Evolutionary conservation across 1,284 basidiomycete species (phyloP).

Genomic region (Marasmius sp.): DNA sequence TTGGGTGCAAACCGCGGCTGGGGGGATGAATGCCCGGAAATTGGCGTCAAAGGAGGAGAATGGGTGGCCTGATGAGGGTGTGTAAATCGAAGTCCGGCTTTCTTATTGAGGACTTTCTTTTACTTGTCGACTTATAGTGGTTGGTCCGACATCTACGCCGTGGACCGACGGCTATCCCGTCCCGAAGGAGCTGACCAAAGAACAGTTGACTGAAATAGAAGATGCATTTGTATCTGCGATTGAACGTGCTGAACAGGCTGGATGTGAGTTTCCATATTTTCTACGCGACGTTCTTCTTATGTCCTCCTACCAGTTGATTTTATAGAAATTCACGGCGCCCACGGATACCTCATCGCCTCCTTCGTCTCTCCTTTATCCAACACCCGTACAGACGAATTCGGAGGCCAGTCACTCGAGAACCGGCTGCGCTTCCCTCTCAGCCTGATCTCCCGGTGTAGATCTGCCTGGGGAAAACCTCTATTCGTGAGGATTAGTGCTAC

Average conservation of each 20-base stretch:
- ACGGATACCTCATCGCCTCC: conserved; percentile 21
- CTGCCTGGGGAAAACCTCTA: conserved; percentile 66
- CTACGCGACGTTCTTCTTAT: conserved; percentile 1
- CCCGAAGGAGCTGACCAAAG: conserved; percentile 52
- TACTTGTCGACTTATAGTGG: conserved; percentile 25
- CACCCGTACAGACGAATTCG: conserved; percentile 66
- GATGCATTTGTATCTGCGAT: conserved; percentile 67
- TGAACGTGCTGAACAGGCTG: conserved; percentile 58
- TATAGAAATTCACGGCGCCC: conserved; percentile 28
- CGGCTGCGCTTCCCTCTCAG: conserved; percentile 69
- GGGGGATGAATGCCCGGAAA: conserved; percentile 23
- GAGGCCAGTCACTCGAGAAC: conserved; percentile 72
- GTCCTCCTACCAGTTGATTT: conserved; percentile 41
- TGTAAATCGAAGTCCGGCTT: conserved; percentile 7
- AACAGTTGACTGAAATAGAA: conserved; percentile 61
- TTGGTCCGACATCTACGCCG: conserved; percentile 39
- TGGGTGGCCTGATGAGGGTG: conserved; percentile 65
- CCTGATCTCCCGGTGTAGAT: conserved; percentile 51
- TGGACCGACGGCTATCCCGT: conserved; percentile 50
- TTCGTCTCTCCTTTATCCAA: conserved; percentile 78
- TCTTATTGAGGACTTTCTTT: conserved; percentile 14
- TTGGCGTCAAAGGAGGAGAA: conserved; percentile 39
- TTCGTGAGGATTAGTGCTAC: conserved; percentile 75
- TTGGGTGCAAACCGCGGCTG: conserved; percentile 46
- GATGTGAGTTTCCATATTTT: conserved; percentile 45